These are phyloP conservation scores for Sextonia rubra DNA, from an alignment of 164 flowering plant species.

Conservation along the genomic window DNA sequence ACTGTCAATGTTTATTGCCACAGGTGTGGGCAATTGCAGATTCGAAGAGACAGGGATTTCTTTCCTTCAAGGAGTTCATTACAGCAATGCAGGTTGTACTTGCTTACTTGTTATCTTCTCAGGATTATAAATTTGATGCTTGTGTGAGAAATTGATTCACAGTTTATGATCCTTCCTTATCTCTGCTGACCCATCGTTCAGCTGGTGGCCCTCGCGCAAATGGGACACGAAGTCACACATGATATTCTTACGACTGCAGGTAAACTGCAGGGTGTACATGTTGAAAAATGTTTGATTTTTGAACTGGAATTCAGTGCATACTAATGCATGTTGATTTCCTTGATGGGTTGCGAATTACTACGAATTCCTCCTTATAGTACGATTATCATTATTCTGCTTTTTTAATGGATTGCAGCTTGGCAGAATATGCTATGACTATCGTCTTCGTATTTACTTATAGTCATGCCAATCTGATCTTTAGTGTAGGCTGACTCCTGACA, in stretches of 20 bases:
- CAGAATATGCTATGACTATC: no score
- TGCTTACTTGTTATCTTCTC: no score
- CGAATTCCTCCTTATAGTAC: no score
- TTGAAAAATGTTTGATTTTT: background rate
- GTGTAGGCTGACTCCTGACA: background rate
- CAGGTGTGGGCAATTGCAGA: conserved; percentile 98
- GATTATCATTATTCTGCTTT: no score
- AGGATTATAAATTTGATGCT: background rate
- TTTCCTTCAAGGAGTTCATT: conserved; percentile 79
- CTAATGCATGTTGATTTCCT: no score
- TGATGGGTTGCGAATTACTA: no score
- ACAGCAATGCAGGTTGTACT: conserved; percentile 79
- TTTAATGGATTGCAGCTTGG: no score
- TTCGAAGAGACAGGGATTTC: conserved; percentile 83
- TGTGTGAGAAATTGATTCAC: background rate
- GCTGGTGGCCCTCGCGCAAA: conserved; percentile 85
- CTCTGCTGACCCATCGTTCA: conserved; percentile 20
- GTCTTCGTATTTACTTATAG: no score
- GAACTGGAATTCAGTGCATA: no score
- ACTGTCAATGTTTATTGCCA: no score
- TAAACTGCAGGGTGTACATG: conserved; percentile 5
- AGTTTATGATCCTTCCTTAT: background rate
- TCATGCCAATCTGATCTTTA: background rate
- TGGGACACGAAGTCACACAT: conserved; percentile 52
- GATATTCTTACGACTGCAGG: conserved; percentile 53